phyloP scores from a whole-genome alignment of 441 rosid species.

The Bocquillonia castaneifolia region DNA sequence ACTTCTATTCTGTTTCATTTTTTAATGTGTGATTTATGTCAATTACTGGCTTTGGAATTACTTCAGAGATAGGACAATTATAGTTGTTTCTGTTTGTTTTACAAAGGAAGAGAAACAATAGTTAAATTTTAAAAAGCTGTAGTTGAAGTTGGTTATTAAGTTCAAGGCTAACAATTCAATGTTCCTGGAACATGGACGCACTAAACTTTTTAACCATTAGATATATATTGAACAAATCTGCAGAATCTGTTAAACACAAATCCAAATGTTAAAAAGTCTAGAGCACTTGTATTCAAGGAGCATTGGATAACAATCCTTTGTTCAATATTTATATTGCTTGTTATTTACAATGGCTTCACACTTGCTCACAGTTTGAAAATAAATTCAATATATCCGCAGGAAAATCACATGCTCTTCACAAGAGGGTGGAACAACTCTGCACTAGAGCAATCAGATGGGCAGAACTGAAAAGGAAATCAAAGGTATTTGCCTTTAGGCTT shows the following conservation, averaged over 20 bases:
- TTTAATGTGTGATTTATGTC: not conserved
- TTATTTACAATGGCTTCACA: constrained; percentile 7
- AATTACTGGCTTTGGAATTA: not conserved
- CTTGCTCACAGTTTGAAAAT: not conserved
- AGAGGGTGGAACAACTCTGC: constrained; percentile 98
- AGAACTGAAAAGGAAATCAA: constrained; percentile 81
- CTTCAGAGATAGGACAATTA: not conserved
- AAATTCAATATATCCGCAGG: constrained; percentile 45
- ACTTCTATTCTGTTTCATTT: not conserved
- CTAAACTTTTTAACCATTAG: too few species aligned
- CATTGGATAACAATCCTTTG: too few species aligned
- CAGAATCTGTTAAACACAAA: too few species aligned
- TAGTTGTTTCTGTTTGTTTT: not conserved
- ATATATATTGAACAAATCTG: too few species aligned
- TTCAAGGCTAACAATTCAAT: not conserved
- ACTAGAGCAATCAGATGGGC: constrained; percentile 95
- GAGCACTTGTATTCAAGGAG: too few species aligned
- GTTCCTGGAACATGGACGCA: too few species aligned
- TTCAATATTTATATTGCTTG: too few species aligned
- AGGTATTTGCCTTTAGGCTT: constrained; percentile 47
- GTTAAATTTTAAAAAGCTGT: not conserved
- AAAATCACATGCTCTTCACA: constrained; percentile 98
- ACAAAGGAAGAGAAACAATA: not conserved
- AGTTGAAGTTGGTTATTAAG: not conserved
- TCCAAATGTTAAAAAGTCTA: too few species aligned